Conservation (phyloP, 169 alveolate genomes). For the Perkinsus chesapeaki region DNA sequence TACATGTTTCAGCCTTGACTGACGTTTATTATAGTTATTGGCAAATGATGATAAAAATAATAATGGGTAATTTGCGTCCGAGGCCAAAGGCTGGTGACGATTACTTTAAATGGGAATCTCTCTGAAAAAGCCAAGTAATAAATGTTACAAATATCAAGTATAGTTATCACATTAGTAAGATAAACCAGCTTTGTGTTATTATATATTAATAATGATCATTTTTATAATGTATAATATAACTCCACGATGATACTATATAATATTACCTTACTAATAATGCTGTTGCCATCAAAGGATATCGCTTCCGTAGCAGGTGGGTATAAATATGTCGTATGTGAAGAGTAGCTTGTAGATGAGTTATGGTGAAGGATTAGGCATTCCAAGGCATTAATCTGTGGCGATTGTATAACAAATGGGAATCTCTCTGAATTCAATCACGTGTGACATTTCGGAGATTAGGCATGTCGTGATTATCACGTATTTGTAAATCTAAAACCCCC, state of each 20-base stretch:
- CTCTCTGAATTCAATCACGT: too few species aligned
- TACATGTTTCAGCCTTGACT: not conserved
- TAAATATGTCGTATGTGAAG: not conserved
- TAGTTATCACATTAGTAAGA: not conserved
- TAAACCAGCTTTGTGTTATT: not conserved
- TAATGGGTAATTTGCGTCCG: slow-evolving; percentile 2
- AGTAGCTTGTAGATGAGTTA: not conserved
- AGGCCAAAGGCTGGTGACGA: slow-evolving; percentile 1
- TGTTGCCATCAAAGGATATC: not conserved
- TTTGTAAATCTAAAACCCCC: too few species aligned
- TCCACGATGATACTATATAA: not conserved
- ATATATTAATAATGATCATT: not conserved
- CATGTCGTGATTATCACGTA: too few species aligned
- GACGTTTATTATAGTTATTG: not conserved
- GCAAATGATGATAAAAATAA: not conserved
- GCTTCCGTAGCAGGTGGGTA: not conserved
- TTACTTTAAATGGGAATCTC: not conserved
- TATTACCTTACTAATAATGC: not conserved
- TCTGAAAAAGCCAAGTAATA: too few species aligned
- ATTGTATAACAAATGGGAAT: too few species aligned
- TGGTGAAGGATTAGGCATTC: too few species aligned
- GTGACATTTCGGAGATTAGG: too few species aligned
- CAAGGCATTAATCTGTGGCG: too few species aligned
- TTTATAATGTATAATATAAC: too few species aligned
- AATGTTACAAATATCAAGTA: not conserved